Evolutionary conservation across 805 yeast genomes (phyloP), one percentile per base, ranked within the genome.

Genomic region (Saccharomycopsis sp.): DNA sequence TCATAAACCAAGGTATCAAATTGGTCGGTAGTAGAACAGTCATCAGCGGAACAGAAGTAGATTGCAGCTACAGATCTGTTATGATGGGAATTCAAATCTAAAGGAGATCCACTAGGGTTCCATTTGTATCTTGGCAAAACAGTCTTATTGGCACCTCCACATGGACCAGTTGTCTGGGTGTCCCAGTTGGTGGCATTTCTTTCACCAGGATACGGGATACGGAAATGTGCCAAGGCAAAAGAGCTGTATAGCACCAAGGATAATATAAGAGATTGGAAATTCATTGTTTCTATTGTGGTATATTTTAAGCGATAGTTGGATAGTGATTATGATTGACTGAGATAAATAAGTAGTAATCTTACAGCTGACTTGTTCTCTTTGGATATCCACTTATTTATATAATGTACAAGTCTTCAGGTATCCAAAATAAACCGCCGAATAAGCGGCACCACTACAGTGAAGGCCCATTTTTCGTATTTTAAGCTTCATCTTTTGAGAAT

Each of bases 181-280:
- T 53, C 64, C 64, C 63, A 68, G 52, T 69, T 68, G 15, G 68
- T 62, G 2, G 70, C 65, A 60, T 68, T 64, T 64, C 71, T 66
- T 56, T 69, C 72, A 29, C 71, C 71, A 14, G 72, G 71, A 54
- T 50, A 67, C 23, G 70, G 71, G 40, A 68, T 59, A 54, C 71
- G 58, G 59, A 69, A 69, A 57, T 68, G 72, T 3, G 69, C 70
- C 8, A 60, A 47, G 16, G 63, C 63, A 29, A 48, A 21, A 54
- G 53, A 44, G 48, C 16, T 44, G 37, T 12, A 29, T 12, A 44
- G 16, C 8, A 44, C 16, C 21, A 44, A 44, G 48, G 48, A n/a
- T 18, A 44, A 44, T 44, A 44, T 16, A 44, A 44, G 48, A 4
- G 18, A 44, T 44, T 18, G 18, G 21, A 44, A 44, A 12, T 44